Conservation (phyloP, 2,329 filamentous ascomycete species). For the Trichoderma sp. region DNA sequence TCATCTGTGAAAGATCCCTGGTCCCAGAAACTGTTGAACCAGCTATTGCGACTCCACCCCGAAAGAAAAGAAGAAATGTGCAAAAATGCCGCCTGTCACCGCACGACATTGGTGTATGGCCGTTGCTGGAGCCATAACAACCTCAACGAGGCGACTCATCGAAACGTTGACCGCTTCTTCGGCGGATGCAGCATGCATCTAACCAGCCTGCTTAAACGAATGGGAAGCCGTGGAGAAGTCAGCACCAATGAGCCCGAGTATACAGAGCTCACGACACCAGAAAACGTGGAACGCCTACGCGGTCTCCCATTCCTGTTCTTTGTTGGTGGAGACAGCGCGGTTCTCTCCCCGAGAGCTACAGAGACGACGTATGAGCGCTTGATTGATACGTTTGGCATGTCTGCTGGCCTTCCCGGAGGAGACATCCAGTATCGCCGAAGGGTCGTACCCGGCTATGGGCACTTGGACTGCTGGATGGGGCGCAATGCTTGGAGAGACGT, state of each 20-base stretch:
- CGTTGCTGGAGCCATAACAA: constrained; percentile 66
- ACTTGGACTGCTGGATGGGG: constrained; percentile 67
- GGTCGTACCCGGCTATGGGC: constrained; percentile 62
- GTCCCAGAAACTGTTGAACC: constrained; percentile 57
- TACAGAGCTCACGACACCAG: constrained; percentile 51
- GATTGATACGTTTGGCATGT: constrained; percentile 54
- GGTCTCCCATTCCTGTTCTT: constrained; percentile 62
- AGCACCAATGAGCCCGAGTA: constrained; percentile 56
- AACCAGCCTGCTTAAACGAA: constrained; percentile 59
- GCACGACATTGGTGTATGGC: constrained; percentile 63
- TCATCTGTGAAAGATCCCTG: constrained; percentile 49
- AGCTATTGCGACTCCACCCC: constrained; percentile 62
- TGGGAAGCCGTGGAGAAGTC: constrained; percentile 56
- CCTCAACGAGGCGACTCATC: constrained; percentile 67
- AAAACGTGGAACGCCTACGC: constrained; percentile 55
- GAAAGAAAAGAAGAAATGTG: constrained; percentile 60
- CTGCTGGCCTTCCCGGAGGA: constrained; percentile 35
- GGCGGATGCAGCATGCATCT: constrained; percentile 65
- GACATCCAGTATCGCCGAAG: constrained; percentile 53
- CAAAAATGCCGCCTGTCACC: constrained; percentile 64
- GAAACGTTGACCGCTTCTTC: constrained; percentile 64
- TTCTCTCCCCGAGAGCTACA: constrained; percentile 58
- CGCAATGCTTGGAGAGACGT: constrained; percentile 62
- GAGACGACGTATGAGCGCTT: constrained; percentile 58
- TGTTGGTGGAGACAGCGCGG: constrained; percentile 59